Conservation (phyloP, 2,329 filamentous ascomycete genomes). For the Fusarium oxysporum region DNA sequence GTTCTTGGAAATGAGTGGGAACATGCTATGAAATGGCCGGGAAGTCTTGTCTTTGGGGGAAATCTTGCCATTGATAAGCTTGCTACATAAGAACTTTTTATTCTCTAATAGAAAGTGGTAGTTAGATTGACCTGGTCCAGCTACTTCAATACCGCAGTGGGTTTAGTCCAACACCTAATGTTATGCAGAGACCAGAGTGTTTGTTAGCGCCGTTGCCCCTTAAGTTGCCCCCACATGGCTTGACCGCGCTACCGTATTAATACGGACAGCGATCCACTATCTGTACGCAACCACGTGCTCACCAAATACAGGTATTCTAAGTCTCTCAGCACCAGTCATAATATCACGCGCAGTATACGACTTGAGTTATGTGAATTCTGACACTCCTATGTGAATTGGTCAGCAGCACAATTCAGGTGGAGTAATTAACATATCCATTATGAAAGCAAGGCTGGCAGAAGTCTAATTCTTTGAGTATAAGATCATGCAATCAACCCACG, state of each 20-base stretch:
- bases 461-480: neutral
- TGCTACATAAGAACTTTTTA: fast-evolving
- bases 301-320: neutral
- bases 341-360: no score
- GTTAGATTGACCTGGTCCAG: neutral
- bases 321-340: neutral
- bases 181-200: neutral
- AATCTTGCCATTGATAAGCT: fast-evolving
- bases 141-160: neutral
- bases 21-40: neutral
- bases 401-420: neutral
- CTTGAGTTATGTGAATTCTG: no score
- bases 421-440: neutral
- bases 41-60: fast-evolving
- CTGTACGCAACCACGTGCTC: neutral
- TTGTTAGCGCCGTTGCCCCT: no score
- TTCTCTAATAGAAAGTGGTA: fast-evolving
- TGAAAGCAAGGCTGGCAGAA: neutral
- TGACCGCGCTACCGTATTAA: neutral
- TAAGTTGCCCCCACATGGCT: neutral
- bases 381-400: neutral
- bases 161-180: neutral
- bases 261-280: neutral
- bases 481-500: neutral
- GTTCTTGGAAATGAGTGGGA: neutral